These are phyloP conservation scores for Paramecium bursaria DNA, from an alignment of 73 alveolate genomes.

Conservation along the genomic window DNA sequence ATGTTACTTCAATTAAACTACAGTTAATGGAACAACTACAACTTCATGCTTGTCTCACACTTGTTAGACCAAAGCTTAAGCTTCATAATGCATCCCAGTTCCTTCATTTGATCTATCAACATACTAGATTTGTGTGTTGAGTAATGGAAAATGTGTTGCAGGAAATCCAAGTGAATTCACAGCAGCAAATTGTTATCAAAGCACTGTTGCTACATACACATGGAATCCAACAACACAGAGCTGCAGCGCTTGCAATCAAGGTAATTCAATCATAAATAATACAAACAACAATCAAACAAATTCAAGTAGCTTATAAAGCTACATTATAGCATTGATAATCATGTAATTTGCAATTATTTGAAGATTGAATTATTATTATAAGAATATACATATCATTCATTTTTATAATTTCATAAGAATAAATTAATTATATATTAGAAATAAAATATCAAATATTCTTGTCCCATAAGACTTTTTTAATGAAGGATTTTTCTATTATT, in stretches of 20 bases:
- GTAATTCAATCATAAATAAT: too few species aligned
- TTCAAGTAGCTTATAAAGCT: too few species aligned
- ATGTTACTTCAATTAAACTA: not conserved
- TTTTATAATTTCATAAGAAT: slow-evolving; percentile 29
- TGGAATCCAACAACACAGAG: slow-evolving; percentile 17
- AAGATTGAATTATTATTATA: too few species aligned
- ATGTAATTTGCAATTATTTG: too few species aligned
- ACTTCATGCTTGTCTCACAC: too few species aligned
- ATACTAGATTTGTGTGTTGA: not conserved
- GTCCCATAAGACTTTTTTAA: not conserved
- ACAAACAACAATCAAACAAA: too few species aligned
- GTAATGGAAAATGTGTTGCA: not conserved
- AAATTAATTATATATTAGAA: too few species aligned
- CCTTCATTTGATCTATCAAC: too few species aligned
- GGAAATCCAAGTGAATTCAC: slow-evolving; percentile 26
- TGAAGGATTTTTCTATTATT: not conserved
- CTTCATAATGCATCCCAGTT: too few species aligned
- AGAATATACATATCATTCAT: not conserved
- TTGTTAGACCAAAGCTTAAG: too few species aligned
- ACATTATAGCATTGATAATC: too few species aligned
- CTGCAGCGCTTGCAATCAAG: not conserved
- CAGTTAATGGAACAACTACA: too few species aligned
- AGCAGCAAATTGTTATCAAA: not conserved
- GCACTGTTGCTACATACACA: slow-evolving; percentile 5
- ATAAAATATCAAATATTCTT: not conserved